Evolutionary conservation across 257 asterid species (phyloP).

Genomic region (Leptodermis oblonga): DNA sequence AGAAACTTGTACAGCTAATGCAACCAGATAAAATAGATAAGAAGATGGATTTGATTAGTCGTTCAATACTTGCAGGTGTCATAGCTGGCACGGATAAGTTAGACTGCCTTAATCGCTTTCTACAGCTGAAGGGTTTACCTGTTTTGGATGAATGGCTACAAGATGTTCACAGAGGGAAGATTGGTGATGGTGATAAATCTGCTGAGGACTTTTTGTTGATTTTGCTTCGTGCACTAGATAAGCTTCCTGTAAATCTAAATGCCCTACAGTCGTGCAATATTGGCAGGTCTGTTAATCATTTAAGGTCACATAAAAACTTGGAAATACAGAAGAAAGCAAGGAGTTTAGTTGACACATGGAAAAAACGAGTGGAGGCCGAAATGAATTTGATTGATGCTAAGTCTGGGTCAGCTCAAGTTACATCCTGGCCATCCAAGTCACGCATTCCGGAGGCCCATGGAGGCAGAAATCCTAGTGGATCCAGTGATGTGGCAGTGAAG

Average conservation of each 20-base stretch:
- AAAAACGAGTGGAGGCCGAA: conserved; percentile 94
- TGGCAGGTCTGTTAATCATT: conserved; percentile 89
- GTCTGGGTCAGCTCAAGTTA: conserved; percentile 47
- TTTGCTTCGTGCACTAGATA: conserved; percentile 84
- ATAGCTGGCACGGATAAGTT: conserved; percentile 71
- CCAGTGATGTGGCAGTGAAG: conserved; percentile 53
- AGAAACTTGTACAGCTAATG: conserved; percentile 79
- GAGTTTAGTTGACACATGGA: conserved; percentile 87
- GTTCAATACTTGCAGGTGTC: conserved; percentile 69
- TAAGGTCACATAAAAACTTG: conserved; percentile 68
- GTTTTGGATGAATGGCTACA: conserved; percentile 93
- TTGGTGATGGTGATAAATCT: conserved; percentile 53
- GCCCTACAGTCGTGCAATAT: conserved; percentile 88
- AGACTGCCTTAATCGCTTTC: conserved; percentile 72
- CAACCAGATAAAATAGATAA: conserved; percentile 50
- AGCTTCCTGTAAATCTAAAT: conserved; percentile 81
- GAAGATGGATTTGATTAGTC: conserved; percentile 57
- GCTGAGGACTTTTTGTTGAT: conserved; percentile 77
- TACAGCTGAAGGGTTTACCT: conserved; percentile 67
- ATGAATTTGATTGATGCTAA: conserved; percentile 66
- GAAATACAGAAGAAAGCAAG: conserved; percentile 90
- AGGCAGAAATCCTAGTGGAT: conserved; percentile 48
- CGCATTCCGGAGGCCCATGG: conserved; percentile 62
- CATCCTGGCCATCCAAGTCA: conserved; percentile 65
- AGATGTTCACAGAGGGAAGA: conserved; percentile 72